These are phyloP conservation scores for Barnettozyma salicaria DNA, from an alignment of 805 yeast genomes.

Conservation along the genomic window DNA sequence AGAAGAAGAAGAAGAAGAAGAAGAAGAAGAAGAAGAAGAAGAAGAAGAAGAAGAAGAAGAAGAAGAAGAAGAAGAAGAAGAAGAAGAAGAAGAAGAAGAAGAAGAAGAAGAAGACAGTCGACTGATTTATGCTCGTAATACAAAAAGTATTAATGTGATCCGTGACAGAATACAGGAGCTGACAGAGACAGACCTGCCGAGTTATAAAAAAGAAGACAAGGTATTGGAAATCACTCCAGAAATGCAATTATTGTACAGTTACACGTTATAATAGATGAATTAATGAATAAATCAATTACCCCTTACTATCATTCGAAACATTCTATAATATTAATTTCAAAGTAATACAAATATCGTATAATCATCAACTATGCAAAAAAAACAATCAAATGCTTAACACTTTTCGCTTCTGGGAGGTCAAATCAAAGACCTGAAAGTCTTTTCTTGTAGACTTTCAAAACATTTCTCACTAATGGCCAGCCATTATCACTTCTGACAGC, in stretches of 20 bases:
- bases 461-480: slow-evolving; percentile 61
- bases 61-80: slow-evolving; percentile 1
- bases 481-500: slow-evolving; percentile 84
- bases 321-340: too few species aligned
- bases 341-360: too few species aligned
- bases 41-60: neutral
- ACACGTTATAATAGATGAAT: too few species aligned
- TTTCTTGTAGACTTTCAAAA: slow-evolving; percentile 31
- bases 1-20: neutral
- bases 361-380: slow-evolving; percentile 1
- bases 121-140: neutral
- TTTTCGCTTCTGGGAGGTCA: too few species aligned
- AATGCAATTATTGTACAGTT: slow-evolving; percentile 10
- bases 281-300: too few species aligned
- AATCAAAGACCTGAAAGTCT: slow-evolving; percentile 26
- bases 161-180: too few species aligned
- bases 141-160: too few species aligned
- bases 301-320: too few species aligned
- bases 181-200: too few species aligned
- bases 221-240: slow-evolving; percentile 9
- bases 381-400: too few species aligned
- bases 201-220: neutral
- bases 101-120: neutral
- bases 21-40: neutral
- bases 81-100: neutral